Conservation (phyloP, 2,329 filamentous ascomycete species). For the Neurospora sp. region DNA sequence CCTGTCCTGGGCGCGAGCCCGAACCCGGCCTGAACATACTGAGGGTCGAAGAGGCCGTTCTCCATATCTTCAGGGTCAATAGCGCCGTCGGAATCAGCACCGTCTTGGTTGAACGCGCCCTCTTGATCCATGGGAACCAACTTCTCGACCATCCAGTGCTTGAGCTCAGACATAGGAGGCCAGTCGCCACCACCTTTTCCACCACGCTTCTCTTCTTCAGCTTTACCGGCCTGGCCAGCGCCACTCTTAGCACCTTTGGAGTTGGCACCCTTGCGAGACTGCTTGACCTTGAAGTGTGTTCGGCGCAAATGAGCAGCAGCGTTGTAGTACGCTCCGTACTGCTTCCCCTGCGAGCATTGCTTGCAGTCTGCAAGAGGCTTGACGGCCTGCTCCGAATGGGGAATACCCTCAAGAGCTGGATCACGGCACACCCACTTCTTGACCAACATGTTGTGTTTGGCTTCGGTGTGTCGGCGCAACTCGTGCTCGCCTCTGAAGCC, state of each 20-base stretch:
- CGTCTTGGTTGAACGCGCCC: conserved; percentile 25
- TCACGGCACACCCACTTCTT: conserved; percentile 52
- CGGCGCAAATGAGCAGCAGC: conserved; percentile 83
- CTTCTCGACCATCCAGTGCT: conserved; percentile 50
- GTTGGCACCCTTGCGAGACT: conserved; percentile 29
- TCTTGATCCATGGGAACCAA: conserved; percentile 33
- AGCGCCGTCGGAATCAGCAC: conserved; percentile 21
- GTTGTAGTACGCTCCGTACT: conserved; percentile 89
- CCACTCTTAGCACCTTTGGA: conserved; percentile 20
- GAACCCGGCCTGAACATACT: conserved; percentile 3
- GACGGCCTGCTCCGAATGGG: conserved; percentile 38
- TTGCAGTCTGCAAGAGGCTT: conserved; percentile 73
- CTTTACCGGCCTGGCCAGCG: conserved; percentile 3
- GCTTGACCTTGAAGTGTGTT: conserved; percentile 71
- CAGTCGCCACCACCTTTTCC: conserved; percentile 45
- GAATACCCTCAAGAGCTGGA: conserved; percentile 32
- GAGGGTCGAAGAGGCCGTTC: conserved; percentile 11
- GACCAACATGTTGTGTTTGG: conserved; percentile 50
- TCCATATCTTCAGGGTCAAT: conserved; percentile 18
- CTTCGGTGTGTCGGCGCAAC: conserved; percentile 55
- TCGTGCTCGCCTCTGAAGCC: conserved; percentile 86
- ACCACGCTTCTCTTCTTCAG: conserved; percentile 40
- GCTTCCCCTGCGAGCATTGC: conserved; percentile 65
- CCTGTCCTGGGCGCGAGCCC: background rate
- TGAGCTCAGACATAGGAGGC: conserved; percentile 47